phyloP scores from a whole-genome alignment of 2,329 filamentous ascomycete species.

The Aspergillus proliferans region DNA sequence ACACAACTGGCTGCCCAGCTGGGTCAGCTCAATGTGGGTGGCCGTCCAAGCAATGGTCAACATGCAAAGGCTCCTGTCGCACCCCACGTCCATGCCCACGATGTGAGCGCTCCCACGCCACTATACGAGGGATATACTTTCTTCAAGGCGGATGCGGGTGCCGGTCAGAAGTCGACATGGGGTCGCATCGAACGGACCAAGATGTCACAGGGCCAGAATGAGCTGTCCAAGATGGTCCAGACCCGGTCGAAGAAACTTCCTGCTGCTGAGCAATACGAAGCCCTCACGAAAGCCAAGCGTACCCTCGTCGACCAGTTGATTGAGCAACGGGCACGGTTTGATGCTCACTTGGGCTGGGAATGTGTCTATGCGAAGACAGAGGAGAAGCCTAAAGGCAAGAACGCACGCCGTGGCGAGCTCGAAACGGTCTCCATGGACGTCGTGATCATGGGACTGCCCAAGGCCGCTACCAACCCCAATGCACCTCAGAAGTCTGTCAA shows the following conservation, averaged over 20 bases:
- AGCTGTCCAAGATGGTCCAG: slow-evolving; percentile 24
- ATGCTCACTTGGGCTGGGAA: slow-evolving; percentile 31
- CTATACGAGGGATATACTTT: slow-evolving; percentile 32
- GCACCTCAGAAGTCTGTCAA: slow-evolving; percentile 11
- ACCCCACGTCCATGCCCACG: slow-evolving; percentile 1
- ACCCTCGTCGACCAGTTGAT: slow-evolving; percentile 32
- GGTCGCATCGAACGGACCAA: slow-evolving; percentile 19
- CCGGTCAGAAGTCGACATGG: slow-evolving; percentile 28
- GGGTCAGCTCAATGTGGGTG: slow-evolving; percentile 11
- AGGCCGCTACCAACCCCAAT: slow-evolving; percentile 11
- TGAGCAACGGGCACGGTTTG: slow-evolving; percentile 22
- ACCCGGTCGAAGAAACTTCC: slow-evolving; percentile 23
- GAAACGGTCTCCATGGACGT: slow-evolving; percentile 29
- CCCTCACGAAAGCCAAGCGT: slow-evolving; percentile 21
- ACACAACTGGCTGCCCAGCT: slow-evolving; percentile 13
- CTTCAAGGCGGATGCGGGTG: slow-evolving; percentile 23
- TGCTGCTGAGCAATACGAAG: slow-evolving; percentile 23
- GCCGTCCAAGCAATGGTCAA: slow-evolving; percentile 1
- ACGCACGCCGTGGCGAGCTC: slow-evolving; percentile 20
- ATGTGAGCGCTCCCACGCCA: background rate
- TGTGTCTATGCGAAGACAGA: slow-evolving; percentile 32
- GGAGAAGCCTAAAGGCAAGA: slow-evolving; percentile 21
- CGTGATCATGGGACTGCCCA: slow-evolving; percentile 26
- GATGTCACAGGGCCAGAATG: slow-evolving; percentile 27
- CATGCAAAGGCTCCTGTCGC: slow-evolving; percentile 1